Conservation (phyloP, 192 early-diverging fungal species). For the Coemansia sp. region DNA sequence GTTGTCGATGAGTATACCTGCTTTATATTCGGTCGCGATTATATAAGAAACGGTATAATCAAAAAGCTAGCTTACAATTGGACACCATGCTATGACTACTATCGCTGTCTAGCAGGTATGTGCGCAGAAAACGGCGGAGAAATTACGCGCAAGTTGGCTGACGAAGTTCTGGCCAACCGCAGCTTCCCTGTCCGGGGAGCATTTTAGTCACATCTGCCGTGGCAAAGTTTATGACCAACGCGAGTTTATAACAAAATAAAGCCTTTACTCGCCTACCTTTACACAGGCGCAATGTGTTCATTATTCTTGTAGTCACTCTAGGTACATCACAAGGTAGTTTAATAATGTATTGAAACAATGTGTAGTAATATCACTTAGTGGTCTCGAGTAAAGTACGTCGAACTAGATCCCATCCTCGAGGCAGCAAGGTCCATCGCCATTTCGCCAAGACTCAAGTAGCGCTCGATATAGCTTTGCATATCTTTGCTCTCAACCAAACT, state of each 20-base stretch:
- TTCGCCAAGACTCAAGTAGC: constrained; percentile 38
- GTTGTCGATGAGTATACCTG: not conserved
- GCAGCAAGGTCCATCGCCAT: constrained; percentile 31
- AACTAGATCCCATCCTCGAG: constrained; percentile 23
- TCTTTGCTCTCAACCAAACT: constrained; percentile 37
- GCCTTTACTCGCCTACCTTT: too few relatives aligned
- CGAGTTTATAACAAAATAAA: too few relatives aligned
- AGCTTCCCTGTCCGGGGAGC: too few relatives aligned
- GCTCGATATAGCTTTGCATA: constrained; percentile 35
- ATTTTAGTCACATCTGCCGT: too few relatives aligned
- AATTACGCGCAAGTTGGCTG: too few relatives aligned
- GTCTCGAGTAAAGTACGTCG: constrained; percentile 27
- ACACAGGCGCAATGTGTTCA: too few relatives aligned
- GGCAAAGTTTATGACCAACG: too few relatives aligned
- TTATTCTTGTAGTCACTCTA: too few relatives aligned
- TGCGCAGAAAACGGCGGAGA: too few relatives aligned
- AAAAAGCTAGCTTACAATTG: not conserved
- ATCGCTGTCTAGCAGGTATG: too few relatives aligned
- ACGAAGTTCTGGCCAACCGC: too few relatives aligned
- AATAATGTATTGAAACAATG: not conserved
- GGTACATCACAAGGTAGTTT: not conserved
- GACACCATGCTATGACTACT: not conserved
- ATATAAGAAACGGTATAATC: not conserved
- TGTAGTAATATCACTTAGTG: not conserved
- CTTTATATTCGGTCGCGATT: not conserved